Evolutionary conservation across 306 rosid genomes (phyloP), one percentile per base, ranked within the genome.

Genomic region (Glycine soja): DNA sequence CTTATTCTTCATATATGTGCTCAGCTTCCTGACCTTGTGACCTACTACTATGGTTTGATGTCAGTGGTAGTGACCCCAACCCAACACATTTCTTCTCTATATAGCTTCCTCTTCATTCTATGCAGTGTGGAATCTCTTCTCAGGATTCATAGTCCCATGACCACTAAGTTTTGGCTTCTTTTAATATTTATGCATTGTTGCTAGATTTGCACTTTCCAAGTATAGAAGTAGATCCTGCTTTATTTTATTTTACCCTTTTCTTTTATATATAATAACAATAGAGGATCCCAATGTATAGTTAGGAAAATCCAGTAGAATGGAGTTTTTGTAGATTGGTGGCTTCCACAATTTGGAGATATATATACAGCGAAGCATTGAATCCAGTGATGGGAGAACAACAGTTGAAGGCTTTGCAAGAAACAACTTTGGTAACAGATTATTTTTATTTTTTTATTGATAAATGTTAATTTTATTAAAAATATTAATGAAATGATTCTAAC

Each of bases 281-380:
- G 90, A 87, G 83, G 24, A 89, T 89, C 59, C 92, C 90, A 30
- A 64, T 85, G 90, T 89, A 83, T 75, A 78, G 70, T 48, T 89
- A 89, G 89, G 57, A n/a, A 45, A 87, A 88, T 75, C 92, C 92
- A 34, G 57, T 87, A 7, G 86, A 86, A 32, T 89, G 90, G 92
- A 89, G 86, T 70, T 67, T 89, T 84, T 89, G 83, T 76, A 90
- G 92, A 56, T 76, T 89, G 77, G 88, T 88, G 12, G 53, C 77
- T 19, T 66, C 83, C 92, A 68, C 92, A 89, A 69, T 89, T 65
- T 83, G 92, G 90, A 75, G 88, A 89, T 72, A 4, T 87, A 89
- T 72, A 4, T 85, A n/a, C 75, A 72, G 10, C 73, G 70, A 63
- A 13, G 32, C 18, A 76, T 86, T 10, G 64, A 75, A 40, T 5